Base-by-base conservation (phyloP, 1,139 yeast species). In the Arxiozyma heterogenica region DNA sequence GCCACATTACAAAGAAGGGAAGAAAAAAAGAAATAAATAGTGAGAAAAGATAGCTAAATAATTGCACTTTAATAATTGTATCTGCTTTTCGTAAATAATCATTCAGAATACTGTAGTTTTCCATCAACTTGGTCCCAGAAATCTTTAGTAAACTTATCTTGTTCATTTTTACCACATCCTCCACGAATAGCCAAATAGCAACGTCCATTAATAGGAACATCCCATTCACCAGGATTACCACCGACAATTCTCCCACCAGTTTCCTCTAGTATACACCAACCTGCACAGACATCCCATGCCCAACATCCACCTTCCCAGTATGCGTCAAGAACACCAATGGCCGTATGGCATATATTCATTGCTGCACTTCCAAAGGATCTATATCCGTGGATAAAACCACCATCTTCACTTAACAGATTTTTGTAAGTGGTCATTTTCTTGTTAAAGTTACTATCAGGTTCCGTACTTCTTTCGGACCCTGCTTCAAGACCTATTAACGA, bases 261-360 rank as follows among this genome's bases (percentile, higher is more conserved):
- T 60, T 81, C 85, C 49, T 73, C 69, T 15, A 80, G 62, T 54
- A 81, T 78, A 54, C 80, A 73, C 82, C 83, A 80, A 41, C 83
- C 83, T 17, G 84, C 85, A 64, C 83, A 79, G 1, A 81, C 83
- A 60, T 81, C 84, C 84, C 84, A 81, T 15, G 80, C 78, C 64
- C 76, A 79, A 63, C 82, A 79, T 21, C 84, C 83, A 51, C 83
- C 83, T 67, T 80, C 84, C 83, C 84, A 81, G 65, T 80, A 81
- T 17, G 79, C 73, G 61, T 81, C 85, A 46, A 79, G 58, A 53
- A 71, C 71, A 3, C 85, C 85, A 2, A 78, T 71, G 0, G 84
- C 83, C 6, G 78, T 80, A 46, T 75, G 73, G 46, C 81, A 75
- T 38, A 80, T 65, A 61, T 80, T 80, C 73, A 80, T 73, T 1